A percentile compares a stretch with the other conserved stretches of the same genome.
These are phyloP conservation scores for Cystofilobasidium capitatum DNA, from an alignment of 768 basidiomycete species.

Conservation along the genomic window DNA sequence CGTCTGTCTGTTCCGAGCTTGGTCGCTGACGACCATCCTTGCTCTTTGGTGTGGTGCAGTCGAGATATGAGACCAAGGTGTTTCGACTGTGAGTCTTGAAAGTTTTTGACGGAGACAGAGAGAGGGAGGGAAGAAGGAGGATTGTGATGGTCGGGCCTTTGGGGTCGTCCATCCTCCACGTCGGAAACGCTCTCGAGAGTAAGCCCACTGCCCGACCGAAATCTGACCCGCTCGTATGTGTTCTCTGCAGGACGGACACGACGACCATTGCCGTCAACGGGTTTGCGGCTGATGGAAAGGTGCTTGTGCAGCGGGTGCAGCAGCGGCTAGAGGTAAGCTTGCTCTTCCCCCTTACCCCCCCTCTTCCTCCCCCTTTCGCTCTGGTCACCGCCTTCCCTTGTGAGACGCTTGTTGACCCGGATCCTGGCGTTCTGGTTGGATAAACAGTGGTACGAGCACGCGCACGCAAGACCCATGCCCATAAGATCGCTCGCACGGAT, in stretches of 20 bases:
- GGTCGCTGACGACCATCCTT: too few relatives aligned
- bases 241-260: constrained; percentile 63
- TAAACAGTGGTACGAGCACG: constrained; percentile 88
- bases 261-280: constrained; percentile 92
- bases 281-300: constrained; percentile 93
- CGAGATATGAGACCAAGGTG: constrained; percentile 90
- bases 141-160: neutral
- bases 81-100: constrained; percentile 67
- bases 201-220: constrained; percentile 16
- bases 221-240: constrained; percentile 3
- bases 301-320: constrained; percentile 92
- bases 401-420: neutral
- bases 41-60: too few relatives aligned
- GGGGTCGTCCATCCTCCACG: neutral
- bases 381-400: neutral
- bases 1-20: too few relatives aligned
- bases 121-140: neutral
- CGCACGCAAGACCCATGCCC: constrained; percentile 96
- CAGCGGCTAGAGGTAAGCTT: constrained; percentile 80
- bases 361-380: neutral
- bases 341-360: neutral
- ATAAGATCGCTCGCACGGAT: constrained; percentile 91
- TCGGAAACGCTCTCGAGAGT: constrained; percentile 17
- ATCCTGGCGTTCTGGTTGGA: neutral
- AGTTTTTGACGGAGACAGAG: neutral